Base-by-base conservation (phyloP, 176 grass and related monocot species). In the Zea luxurians region DNA sequence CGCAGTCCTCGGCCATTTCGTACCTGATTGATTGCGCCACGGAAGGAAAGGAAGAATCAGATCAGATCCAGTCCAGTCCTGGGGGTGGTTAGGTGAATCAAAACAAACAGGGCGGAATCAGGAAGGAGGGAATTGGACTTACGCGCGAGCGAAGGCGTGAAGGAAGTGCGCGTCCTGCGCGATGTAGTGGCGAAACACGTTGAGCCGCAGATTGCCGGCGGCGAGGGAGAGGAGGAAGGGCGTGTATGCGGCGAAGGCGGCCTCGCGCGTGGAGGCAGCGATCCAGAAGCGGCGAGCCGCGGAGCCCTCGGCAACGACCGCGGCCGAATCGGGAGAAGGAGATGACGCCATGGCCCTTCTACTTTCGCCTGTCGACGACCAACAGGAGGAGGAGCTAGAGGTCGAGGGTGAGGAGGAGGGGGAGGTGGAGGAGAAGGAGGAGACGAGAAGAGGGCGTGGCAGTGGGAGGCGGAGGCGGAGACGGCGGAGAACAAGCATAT, bases 1-100 rank as follows among this genome's bases (percentile, higher is more conserved):
- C 89, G 83, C 82, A 94, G 48, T 94, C 95, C 81, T 92, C 91
- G 63, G 91, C 91, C 83, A 94, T 88, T 80, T 97, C 89, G 82
- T 97, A 97, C 43, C 95, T 97, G 82, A 46, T 63, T 36, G 18
- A 71, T 21, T 38, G 46, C 54, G 54, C 59, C 13, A 34, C 49
- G 40, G 48, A 66, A 68, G 42, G 9, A 47, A 34, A 27, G 54
- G 4, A 27, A 66, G 10, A 47, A 71, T 48, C 27, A 58, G 82
- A 76, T 85, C 58, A 75, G 78, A 85, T 85, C 78, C 70, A 68
- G 70, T 37, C 47, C 45, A 27, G 20, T 20, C 3, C 42, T 3
- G 66, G 41, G 27, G 4, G 66, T 46, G 10, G 66, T 46, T 46
- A 46, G 66, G 66, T n/a, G 66, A 68, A 70, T 7, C 18, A 6